phyloP scores from a whole-genome alignment of 2,329 filamentous ascomycete species.

The Talaromyces sp. region DNA sequence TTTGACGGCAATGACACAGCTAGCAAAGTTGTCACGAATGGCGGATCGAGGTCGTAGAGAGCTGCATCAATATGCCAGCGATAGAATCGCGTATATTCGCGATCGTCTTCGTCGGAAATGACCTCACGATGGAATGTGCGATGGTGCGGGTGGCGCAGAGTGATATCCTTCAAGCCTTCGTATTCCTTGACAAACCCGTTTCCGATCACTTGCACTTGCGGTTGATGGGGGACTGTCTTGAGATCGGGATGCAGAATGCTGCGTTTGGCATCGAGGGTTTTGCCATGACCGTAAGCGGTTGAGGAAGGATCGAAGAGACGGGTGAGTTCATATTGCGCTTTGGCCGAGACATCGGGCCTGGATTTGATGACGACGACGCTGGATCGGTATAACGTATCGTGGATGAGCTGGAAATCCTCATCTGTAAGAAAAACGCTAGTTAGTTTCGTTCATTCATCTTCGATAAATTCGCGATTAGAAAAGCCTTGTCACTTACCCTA shows the following conservation, averaged over 20 bases:
- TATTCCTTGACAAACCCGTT: conserved; percentile 68
- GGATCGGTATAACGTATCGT: conserved; percentile 63
- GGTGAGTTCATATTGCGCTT: conserved; percentile 71
- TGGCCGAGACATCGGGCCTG: conserved; percentile 62
- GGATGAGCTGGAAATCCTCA: conserved; percentile 62
- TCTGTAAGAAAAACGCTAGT: conserved; percentile 41
- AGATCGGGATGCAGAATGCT: conserved; percentile 72
- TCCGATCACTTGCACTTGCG: conserved; percentile 76
- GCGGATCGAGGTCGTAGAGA: conserved; percentile 70
- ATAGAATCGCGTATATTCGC: conserved; percentile 62
- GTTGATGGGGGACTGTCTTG: conserved; percentile 76
- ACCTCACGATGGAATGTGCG: conserved; percentile 67
- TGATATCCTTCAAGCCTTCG: conserved; percentile 67
- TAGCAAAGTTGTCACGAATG: conserved; percentile 68
- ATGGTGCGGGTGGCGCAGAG: conserved; percentile 72
- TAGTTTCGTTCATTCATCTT: not conserved
- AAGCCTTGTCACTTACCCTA: conserved; percentile 26
- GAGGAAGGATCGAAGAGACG: conserved; percentile 67
- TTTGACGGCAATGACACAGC: conserved; percentile 70
- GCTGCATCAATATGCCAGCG: conserved; percentile 80
- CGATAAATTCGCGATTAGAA: not conserved
- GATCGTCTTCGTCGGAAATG: conserved; percentile 61
- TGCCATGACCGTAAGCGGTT: conserved; percentile 70
- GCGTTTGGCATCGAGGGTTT: conserved; percentile 65
- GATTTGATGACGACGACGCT: conserved; percentile 70